A percentile compares a stretch with the other conserved stretches of the same genome.
These are phyloP conservation scores for Trichoderma orchidacearum DNA, from an alignment of 495 filamentous ascomycete genomes.

Conservation along the genomic window DNA sequence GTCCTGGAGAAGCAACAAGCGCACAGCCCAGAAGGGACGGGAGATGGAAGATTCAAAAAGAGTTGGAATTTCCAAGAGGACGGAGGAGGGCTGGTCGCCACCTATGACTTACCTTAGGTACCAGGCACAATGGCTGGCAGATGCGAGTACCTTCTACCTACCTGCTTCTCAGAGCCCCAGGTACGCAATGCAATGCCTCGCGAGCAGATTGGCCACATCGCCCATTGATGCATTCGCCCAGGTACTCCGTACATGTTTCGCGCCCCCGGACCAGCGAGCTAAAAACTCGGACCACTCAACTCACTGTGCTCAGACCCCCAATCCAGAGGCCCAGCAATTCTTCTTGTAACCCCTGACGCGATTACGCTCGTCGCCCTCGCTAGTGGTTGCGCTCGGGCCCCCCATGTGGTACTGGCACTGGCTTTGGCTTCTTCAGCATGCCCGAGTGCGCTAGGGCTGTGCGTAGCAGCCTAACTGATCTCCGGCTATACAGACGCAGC, in stretches of 20 bases:
- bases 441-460: conserved; percentile 1
- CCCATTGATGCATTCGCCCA: background rate
- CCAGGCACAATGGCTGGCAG: no score
- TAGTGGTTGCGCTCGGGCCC: background rate
- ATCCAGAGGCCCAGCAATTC: background rate
- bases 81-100: no score
- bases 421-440: background rate
- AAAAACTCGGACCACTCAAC: no score
- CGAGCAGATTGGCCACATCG: background rate
- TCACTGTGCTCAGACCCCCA: no score
- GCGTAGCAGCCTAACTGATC: no score
- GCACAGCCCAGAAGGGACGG: background rate
- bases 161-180: no score
- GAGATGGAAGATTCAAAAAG: background rate
- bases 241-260: no score
- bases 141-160: no score
- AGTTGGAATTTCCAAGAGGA: background rate
- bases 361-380: background rate
- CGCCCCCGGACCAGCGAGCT: no score
- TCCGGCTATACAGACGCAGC: background rate
- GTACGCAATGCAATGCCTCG: no score
- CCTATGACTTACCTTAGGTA: no score
- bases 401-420: background rate
- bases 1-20: background rate
- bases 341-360: background rate